Evolutionary conservation across 208 protist genomes (phyloP).

Genomic region (Leishmania martiniquensis): DNA sequence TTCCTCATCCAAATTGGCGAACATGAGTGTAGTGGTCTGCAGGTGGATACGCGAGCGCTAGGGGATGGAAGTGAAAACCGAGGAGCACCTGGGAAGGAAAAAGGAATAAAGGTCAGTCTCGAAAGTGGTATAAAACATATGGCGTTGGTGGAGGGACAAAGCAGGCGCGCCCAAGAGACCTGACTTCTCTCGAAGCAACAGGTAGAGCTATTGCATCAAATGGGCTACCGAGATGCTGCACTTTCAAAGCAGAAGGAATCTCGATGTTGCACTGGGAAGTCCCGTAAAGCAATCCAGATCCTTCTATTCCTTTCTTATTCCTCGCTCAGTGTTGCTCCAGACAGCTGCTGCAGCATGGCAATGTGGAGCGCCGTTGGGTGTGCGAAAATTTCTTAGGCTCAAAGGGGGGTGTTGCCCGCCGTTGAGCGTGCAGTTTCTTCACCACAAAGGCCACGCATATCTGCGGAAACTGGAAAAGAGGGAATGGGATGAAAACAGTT

Average conservation of each 20-base stretch:
- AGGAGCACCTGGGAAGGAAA: background rate
- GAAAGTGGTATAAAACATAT: background rate
- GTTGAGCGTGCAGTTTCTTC: background rate
- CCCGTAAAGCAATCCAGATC: background rate
- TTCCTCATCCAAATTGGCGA: conserved; percentile 32
- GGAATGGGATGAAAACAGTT: background rate
- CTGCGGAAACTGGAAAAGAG: background rate
- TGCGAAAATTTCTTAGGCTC: background rate
- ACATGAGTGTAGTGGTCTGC: conserved; percentile 12
- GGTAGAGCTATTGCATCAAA: too few species aligned
- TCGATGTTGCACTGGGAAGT: background rate
- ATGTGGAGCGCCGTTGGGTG: background rate
- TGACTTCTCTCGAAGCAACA: background rate
- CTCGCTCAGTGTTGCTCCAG: background rate
- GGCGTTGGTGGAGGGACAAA: background rate
- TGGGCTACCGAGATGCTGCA: background rate
- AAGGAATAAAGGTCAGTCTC: background rate
- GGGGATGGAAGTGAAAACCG: background rate
- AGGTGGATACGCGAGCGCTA: background rate
- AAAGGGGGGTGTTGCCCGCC: background rate
- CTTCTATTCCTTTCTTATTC: background rate
- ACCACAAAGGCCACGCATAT: background rate
- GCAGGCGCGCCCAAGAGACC: background rate
- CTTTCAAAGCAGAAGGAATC: background rate
- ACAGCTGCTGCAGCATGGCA: background rate